Conservation (phyloP, 495 filamentous ascomycete genomes). For the Neurospora sp. region DNA sequence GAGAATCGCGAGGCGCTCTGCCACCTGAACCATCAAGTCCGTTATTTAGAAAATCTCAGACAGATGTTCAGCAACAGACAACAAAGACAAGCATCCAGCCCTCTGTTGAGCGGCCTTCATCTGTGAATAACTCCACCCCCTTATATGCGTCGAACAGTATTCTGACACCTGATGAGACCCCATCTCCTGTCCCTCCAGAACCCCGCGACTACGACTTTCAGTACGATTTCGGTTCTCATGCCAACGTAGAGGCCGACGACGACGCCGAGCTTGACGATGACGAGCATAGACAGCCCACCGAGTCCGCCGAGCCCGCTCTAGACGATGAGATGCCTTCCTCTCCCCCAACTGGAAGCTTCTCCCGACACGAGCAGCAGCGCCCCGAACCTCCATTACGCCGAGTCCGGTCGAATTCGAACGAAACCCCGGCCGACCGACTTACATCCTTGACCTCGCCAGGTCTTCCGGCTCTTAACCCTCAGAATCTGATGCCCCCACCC, state of each 20-base stretch:
- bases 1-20: not conserved
- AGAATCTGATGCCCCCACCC: slow-evolving; percentile 10
- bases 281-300: not conserved
- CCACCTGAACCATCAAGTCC: not conserved
- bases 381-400: slow-evolving; percentile 3
- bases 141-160: slow-evolving; percentile 33
- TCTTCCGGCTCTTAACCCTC: slow-evolving; percentile 3
- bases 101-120: slow-evolving; percentile 27
- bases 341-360: slow-evolving; percentile 14
- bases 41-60: not conserved
- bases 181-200: slow-evolving; percentile 34
- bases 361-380: not conserved
- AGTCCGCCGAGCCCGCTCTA: not conserved
- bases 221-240: not conserved
- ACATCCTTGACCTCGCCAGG: slow-evolving; percentile 8
- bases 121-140: slow-evolving; percentile 25
- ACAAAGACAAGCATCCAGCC: slow-evolving; percentile 19
- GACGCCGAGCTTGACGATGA: slow-evolving; percentile 1
- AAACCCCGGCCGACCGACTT: slow-evolving; percentile 21
- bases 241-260: not conserved
- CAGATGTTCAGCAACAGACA: not conserved
- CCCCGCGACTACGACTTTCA: slow-evolving; percentile 1
- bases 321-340: slow-evolving; percentile 22
- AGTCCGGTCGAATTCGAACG: slow-evolving; percentile 16
- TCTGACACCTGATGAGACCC: slow-evolving; percentile 45